phyloP scores from a whole-genome alignment of 2,329 filamentous ascomycete genomes.

The Sporothrix pseudoabietina region DNA sequence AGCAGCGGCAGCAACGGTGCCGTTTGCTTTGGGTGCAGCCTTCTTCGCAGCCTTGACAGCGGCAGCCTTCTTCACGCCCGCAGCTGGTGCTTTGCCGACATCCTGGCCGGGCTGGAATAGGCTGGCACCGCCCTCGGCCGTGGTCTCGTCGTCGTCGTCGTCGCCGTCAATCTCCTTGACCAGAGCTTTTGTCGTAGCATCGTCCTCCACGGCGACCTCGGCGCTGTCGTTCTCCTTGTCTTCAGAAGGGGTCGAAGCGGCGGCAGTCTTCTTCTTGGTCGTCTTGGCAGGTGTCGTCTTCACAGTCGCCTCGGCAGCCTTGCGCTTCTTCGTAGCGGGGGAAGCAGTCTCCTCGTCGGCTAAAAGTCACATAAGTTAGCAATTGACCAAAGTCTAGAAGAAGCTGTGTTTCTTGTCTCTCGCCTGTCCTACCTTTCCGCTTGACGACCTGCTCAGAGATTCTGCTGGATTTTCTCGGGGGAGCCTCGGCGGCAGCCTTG shows the following conservation, averaged over 20 bases:
- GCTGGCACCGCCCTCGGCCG: conserved; percentile 29
- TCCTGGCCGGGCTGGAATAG: conserved; percentile 35
- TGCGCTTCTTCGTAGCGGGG: conserved; percentile 30
- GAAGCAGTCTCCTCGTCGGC: conserved; percentile 32
- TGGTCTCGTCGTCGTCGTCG: conserved; percentile 22
- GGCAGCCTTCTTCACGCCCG: conserved; percentile 23
- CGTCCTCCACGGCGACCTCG: conserved; percentile 29
- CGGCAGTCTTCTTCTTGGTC: conserved; percentile 12
- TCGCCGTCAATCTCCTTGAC: conserved; percentile 31
- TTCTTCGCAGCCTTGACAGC: neutral
- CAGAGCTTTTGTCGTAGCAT: conserved; percentile 31
- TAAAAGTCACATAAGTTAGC: conserved; percentile 8
- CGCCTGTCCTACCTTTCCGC: conserved; percentile 31
- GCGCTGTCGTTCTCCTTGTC: conserved; percentile 23
- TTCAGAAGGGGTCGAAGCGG: neutral
- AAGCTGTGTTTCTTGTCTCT: neutral
- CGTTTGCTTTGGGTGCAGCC: neutral
- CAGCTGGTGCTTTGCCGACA: conserved; percentile 34
- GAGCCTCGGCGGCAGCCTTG: conserved; percentile 21
- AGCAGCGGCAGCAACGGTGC: neutral
- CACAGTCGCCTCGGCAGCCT: conserved; percentile 24
- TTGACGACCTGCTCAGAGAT: conserved; percentile 30
- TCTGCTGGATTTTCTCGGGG: conserved; percentile 32
- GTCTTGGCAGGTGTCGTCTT: conserved; percentile 28
- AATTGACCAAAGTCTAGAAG: neutral